Conservation (phyloP, 768 basidiomycete species). For the Termitomyces sp. region DNA sequence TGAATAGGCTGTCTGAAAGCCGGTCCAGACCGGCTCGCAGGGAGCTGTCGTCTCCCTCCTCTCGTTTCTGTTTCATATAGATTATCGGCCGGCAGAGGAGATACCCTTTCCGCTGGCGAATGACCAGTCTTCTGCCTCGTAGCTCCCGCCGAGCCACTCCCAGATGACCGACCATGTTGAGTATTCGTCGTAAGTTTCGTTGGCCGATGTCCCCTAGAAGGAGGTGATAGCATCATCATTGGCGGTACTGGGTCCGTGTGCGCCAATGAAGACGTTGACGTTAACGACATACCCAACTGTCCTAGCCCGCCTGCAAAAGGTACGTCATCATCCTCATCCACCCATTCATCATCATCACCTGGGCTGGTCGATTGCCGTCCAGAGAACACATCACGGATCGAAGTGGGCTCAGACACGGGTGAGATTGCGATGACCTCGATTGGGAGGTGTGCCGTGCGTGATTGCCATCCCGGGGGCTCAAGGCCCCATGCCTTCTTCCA, state of each 20-base stretch:
- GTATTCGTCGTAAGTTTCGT: constrained; percentile 31
- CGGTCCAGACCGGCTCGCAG: constrained; percentile 62
- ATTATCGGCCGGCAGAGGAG: constrained; percentile 56
- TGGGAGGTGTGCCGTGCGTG: constrained; percentile 60
- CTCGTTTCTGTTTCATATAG: constrained; percentile 48
- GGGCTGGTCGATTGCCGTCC: constrained; percentile 53
- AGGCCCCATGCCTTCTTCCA: constrained; percentile 92
- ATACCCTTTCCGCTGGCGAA: constrained; percentile 57
- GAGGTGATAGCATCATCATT: constrained; percentile 44
- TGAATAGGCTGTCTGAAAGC: constrained; percentile 73
- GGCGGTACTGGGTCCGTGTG: constrained; percentile 29
- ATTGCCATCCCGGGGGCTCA: constrained; percentile 84
- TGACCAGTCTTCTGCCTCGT: constrained; percentile 48
- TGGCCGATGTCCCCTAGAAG: constrained; percentile 44
- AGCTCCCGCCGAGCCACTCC: constrained; percentile 9
- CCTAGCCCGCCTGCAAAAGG: constrained; percentile 79
- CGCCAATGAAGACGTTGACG: constrained; percentile 22
- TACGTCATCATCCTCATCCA: constrained; percentile 81
- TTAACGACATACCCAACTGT: constrained; percentile 45
- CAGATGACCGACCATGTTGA: constrained; percentile 17
- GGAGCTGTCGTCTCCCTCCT: constrained; percentile 67
- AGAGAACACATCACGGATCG: constrained; percentile 80
- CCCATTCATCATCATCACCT: constrained; percentile 86
- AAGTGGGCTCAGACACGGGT: constrained; percentile 42
- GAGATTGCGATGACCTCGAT: constrained; percentile 77